phyloP scores from a whole-genome alignment of 2,329 filamentous ascomycete species.

The Coccinonectria pachysandricola region DNA sequence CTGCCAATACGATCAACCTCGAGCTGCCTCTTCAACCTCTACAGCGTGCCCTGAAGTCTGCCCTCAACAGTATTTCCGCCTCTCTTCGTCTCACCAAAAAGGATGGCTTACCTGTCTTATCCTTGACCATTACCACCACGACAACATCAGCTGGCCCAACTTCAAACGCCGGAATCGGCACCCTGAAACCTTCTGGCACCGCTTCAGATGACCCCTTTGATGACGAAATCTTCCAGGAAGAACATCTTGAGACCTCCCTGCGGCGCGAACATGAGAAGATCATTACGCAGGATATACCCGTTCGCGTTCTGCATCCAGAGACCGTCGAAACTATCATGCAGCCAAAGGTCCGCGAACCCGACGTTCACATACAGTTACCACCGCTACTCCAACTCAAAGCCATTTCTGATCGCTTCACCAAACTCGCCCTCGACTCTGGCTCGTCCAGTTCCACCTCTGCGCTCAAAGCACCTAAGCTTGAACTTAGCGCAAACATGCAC shows the following conservation, averaged over 20 bases:
- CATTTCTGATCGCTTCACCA: slow-evolving; percentile 92
- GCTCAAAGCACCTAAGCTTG: slow-evolving; percentile 54
- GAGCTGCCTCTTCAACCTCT: slow-evolving; percentile 84
- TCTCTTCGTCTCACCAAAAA: slow-evolving; percentile 89
- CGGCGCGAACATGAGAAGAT: slow-evolving; percentile 74
- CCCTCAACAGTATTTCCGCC: slow-evolving; percentile 68
- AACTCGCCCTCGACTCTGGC: slow-evolving; percentile 52
- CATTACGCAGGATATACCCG: slow-evolving; percentile 92
- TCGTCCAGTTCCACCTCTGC: slow-evolving; percentile 32
- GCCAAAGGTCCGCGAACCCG: slow-evolving; percentile 79
- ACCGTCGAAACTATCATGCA: slow-evolving; percentile 91
- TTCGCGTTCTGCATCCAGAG: slow-evolving; percentile 74
- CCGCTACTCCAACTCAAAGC: slow-evolving; percentile 81
- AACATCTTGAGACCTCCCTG: slow-evolving; percentile 46
- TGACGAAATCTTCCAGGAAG: slow-evolving; percentile 36
- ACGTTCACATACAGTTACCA: slow-evolving; percentile 87
- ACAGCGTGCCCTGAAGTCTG: slow-evolving; percentile 84
- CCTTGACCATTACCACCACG: slow-evolving; percentile 77
- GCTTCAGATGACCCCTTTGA: slow-evolving; percentile 28
- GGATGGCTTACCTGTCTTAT: slow-evolving; percentile 74
- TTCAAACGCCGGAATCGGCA: slow-evolving; percentile 21
- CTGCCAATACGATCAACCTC: slow-evolving; percentile 85
- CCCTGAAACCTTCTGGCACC: slow-evolving; percentile 17
- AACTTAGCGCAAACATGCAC: slow-evolving; percentile 90
- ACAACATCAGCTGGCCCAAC: slow-evolving; percentile 40